A percentile compares a stretch with the other conserved stretches of the same genome.
These are phyloP conservation scores for Iberis amara DNA, from an alignment of 441 rosid genomes.

Conservation along the genomic window DNA sequence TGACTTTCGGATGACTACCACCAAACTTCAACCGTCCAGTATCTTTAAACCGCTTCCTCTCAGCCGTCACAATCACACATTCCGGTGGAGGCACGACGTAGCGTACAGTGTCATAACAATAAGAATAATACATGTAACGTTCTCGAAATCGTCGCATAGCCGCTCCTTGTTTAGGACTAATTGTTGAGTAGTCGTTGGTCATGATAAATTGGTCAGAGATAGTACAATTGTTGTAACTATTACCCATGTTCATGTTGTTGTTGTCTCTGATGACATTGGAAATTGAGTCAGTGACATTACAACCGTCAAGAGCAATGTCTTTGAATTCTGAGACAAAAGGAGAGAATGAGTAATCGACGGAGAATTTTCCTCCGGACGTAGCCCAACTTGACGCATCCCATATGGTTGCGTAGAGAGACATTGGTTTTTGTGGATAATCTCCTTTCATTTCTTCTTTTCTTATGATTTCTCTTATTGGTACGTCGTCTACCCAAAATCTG, in stretches of 20 bases:
- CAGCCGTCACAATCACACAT: slow-evolving; percentile 47
- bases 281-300: slow-evolving; percentile 49
- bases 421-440: slow-evolving; percentile 84
- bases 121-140: slow-evolving; percentile 75
- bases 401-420: slow-evolving; percentile 81
- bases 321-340: slow-evolving; percentile 73
- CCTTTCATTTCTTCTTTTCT: slow-evolving; percentile 56
- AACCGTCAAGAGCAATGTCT: slow-evolving; percentile 63
- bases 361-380: slow-evolving; percentile 69
- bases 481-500: slow-evolving; percentile 86
- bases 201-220: slow-evolving; percentile 31
- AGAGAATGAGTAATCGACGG: slow-evolving; percentile 64
- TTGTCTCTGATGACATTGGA: slow-evolving; percentile 23
- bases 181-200: slow-evolving; percentile 35
- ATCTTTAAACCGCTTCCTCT: slow-evolving; percentile 45
- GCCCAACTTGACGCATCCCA: slow-evolving; percentile 99
- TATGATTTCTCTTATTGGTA: slow-evolving; percentile 67
- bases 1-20: slow-evolving; percentile 37
- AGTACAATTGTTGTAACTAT: slow-evolving; percentile 32
- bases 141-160: slow-evolving; percentile 66
- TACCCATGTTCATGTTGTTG: not conserved
- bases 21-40: slow-evolving; percentile 75
- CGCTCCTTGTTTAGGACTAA: slow-evolving; percentile 33
- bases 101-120: slow-evolving; percentile 62
- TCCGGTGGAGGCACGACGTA: slow-evolving; percentile 62